phyloP scores from a whole-genome alignment of 2,329 filamentous ascomycete genomes.

The Ciborinia camelliae region DNA sequence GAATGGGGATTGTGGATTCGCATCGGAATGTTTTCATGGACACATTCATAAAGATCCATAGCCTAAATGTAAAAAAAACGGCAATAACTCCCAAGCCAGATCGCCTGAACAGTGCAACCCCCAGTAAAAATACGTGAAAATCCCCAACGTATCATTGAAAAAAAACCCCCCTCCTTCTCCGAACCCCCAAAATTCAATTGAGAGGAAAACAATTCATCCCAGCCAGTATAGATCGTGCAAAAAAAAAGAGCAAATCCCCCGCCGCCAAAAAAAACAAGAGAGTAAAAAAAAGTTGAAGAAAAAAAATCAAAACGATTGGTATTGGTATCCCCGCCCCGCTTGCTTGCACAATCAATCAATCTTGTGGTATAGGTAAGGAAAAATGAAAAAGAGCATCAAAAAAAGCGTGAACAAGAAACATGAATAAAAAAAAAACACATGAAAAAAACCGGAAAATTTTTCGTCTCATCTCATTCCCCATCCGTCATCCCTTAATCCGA shows the following conservation, averaged over 20 bases:
- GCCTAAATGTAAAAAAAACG: conserved; percentile 4
- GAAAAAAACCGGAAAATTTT: background rate
- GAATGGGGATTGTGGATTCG: background rate
- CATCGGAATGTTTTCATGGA: background rate
- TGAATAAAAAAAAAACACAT: background rate
- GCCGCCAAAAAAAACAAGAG: background rate
- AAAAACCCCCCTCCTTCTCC: background rate
- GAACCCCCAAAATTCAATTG: background rate
- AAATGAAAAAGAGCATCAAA: background rate
- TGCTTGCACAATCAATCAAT: conserved; percentile 13
- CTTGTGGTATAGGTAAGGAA: background rate
- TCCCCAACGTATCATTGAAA: background rate
- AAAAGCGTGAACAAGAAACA: background rate
- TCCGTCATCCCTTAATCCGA: conserved; percentile 15
- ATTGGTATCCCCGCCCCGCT: conserved; percentile 19
- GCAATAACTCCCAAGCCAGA: conserved; percentile 8
- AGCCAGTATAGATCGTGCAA: background rate
- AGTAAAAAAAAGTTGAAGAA: background rate
- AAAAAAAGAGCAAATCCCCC: background rate
- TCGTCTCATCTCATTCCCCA: conserved; percentile 17
- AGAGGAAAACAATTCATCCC: background rate
- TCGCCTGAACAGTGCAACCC: conserved; percentile 4
- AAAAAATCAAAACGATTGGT: conserved; percentile 11
- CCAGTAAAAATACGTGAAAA: background rate
- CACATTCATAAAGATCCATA: background rate